Percentiles rank a stretch among this genome's conserved stretches.
Evolutionary conservation across 495 filamentous ascomycete species (phyloP).

Genomic region (Ramalina intermedia): DNA sequence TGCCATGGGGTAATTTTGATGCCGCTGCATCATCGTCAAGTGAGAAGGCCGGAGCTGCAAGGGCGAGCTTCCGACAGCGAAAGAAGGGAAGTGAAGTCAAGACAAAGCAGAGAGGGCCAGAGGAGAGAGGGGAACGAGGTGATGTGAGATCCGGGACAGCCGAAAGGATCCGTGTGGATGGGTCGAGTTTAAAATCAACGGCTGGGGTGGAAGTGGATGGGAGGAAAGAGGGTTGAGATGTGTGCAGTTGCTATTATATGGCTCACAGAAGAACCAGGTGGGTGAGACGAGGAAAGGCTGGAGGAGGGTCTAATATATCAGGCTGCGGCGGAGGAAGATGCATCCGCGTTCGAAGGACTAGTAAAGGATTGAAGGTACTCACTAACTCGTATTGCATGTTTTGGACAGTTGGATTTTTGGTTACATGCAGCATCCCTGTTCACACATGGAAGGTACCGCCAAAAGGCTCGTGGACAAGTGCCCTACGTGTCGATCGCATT

Average conservation of each 20-base stretch:
- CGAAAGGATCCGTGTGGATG: constrained; percentile 2
- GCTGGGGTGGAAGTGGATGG: not conserved
- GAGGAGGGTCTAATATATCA: constrained; percentile 9
- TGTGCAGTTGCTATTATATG: too few species aligned
- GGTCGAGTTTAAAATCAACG: not conserved
- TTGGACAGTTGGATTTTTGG: constrained; percentile 7
- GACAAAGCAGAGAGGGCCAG: not conserved
- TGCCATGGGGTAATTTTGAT: constrained; percentile 10
- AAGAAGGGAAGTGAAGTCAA: not conserved
- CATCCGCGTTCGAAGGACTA: constrained; percentile 5
- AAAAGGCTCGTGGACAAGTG: constrained; percentile 6
- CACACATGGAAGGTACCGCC: constrained; percentile 13
- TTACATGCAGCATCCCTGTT: constrained; percentile 8
- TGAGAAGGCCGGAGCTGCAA: not conserved
- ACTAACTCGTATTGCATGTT: constrained; percentile 2
- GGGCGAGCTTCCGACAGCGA: not conserved
- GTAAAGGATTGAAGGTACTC: not conserved
- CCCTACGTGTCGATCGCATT: constrained; percentile 8
- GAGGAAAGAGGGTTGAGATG: not conserved
- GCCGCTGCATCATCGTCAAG: constrained; percentile 13
- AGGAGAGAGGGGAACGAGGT: not conserved
- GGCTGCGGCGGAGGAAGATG: constrained; percentile 13
- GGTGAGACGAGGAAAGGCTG: not conserved
- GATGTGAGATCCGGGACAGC: not conserved
- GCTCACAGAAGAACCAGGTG: not conserved